Percentiles rank a stretch among this genome's conserved stretches.
Conservation (phyloP, 768 basidiomycete species). For the Serendipita sp. region DNA sequence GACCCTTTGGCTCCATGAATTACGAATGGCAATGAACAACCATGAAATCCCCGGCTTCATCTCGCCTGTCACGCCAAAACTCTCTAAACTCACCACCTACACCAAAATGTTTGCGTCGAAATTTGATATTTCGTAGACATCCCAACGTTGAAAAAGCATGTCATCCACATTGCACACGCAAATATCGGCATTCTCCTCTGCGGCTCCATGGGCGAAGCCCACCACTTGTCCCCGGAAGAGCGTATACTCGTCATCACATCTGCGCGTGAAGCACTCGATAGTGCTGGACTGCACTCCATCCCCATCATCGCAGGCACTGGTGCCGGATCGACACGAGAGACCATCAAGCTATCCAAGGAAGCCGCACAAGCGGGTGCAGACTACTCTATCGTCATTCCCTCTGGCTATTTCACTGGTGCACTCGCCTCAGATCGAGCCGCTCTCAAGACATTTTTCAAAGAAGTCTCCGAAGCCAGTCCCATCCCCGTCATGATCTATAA, state of each 20-base stretch:
- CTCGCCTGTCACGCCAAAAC: not conserved
- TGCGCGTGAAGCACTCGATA: slow-evolving; percentile 56
- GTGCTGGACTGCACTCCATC: slow-evolving; percentile 35
- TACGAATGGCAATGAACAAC: not conserved
- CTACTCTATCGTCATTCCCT: slow-evolving; percentile 67
- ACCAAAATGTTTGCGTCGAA: not conserved
- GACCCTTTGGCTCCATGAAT: not conserved
- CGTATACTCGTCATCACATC: slow-evolving; percentile 46
- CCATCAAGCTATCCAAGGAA: slow-evolving; percentile 53
- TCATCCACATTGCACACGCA: slow-evolving; percentile 43
- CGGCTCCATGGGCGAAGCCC: slow-evolving; percentile 78
- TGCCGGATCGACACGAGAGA: slow-evolving; percentile 67
- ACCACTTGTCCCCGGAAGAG: slow-evolving; percentile 54
- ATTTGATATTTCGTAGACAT: slow-evolving; percentile 31
- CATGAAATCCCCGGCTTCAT: not conserved
- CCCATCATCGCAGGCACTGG: slow-evolving; percentile 77
- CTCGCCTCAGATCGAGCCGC: slow-evolving; percentile 45
- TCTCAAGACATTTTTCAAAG: slow-evolving; percentile 61
- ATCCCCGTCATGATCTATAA: slow-evolving; percentile 84
- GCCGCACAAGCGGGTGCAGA: slow-evolving; percentile 80
- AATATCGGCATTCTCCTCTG: slow-evolving; percentile 58
- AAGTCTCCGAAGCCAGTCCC: slow-evolving; percentile 63
- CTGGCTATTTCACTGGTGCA: slow-evolving; percentile 75
- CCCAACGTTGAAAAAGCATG: slow-evolving; percentile 48
- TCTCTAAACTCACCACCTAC: not conserved